A percentile compares a stretch with the other conserved stretches of the same genome.
Evolutionary conservation across 805 yeast species (phyloP).

Genomic region (Myxozyma kluyveri): DNA sequence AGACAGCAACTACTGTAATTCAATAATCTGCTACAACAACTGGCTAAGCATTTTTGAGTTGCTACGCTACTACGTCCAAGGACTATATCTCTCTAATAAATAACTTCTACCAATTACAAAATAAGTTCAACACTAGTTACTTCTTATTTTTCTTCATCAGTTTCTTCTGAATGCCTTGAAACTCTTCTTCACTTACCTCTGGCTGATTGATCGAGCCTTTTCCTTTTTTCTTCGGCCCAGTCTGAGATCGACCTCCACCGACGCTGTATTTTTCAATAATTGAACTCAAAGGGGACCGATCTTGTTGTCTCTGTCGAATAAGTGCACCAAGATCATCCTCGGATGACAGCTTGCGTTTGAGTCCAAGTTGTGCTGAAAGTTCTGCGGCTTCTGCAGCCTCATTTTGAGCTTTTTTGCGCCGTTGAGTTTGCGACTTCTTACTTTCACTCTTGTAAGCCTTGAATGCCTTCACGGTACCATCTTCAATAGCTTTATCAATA

Average conservation of each 20-base stretch:
- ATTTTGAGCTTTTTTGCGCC: constrained; percentile 39
- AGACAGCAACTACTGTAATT: too few relatives aligned
- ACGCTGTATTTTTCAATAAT: background rate
- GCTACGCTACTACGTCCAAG: too few relatives aligned
- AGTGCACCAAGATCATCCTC: constrained; percentile 41
- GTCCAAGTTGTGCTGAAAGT: constrained; percentile 50
- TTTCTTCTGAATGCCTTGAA: constrained; percentile 12
- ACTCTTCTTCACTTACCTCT: constrained; percentile 16
- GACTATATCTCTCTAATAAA: too few relatives aligned
- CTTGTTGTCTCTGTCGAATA: constrained; percentile 37
- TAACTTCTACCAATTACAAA: too few relatives aligned
- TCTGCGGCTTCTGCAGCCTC: constrained; percentile 57
- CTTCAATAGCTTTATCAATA: constrained; percentile 47
- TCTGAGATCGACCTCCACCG: background rate
- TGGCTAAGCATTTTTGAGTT: too few relatives aligned
- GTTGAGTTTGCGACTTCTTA: constrained; percentile 40
- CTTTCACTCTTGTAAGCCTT: constrained; percentile 48
- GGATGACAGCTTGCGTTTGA: constrained; percentile 32
- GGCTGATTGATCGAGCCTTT: background rate
- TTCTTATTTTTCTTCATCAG: constrained; percentile 1
- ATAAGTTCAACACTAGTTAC: too few relatives aligned
- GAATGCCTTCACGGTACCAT: constrained; percentile 41
- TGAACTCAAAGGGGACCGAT: constrained; percentile 31
- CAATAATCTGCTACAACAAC: too few relatives aligned
- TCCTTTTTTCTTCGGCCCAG: constrained; percentile 4